Conservation (phyloP, 257 asterid species). For the Salvia rosmarinus region DNA sequence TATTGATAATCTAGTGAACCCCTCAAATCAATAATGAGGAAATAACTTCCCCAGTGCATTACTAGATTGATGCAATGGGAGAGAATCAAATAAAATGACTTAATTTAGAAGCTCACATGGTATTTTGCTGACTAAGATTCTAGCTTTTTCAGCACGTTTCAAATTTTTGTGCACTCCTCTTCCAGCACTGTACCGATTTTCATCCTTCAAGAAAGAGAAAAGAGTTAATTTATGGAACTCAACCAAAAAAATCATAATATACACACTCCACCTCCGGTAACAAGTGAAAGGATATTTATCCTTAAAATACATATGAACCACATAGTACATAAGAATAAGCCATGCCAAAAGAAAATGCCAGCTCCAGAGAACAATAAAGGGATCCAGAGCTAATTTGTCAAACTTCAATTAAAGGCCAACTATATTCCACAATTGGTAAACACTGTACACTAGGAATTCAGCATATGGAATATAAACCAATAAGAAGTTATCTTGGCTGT, state of each 20-base stretch:
- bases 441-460: conserved; percentile 22
- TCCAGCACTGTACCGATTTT: conserved; percentile 80
- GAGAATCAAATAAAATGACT: conserved; percentile 17
- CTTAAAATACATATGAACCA: background rate
- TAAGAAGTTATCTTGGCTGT: conserved; percentile 15
- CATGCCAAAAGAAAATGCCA: conserved; percentile 4
- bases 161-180: conserved; percentile 81
- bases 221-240: conserved; percentile 29
- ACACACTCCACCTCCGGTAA: background rate
- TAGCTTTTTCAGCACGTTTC: conserved; percentile 86
- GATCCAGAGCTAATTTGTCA: conserved; percentile 12
- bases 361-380: conserved; percentile 6
- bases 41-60: conserved; percentile 16
- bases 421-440: conserved; percentile 10
- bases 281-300: conserved; percentile 3
- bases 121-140: conserved; percentile 63
- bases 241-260: conserved; percentile 5
- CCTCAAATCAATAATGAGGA: background rate
- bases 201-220: conserved; percentile 55
- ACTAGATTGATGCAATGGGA: conserved; percentile 22
- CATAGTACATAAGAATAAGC: conserved; percentile 1
- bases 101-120: conserved; percentile 56
- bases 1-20: too few relatives aligned
- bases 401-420: conserved; percentile 19
- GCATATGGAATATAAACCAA: conserved; percentile 12